Conservation (phyloP, 106 monocot species). For the Platanthera guangdongensis region DNA sequence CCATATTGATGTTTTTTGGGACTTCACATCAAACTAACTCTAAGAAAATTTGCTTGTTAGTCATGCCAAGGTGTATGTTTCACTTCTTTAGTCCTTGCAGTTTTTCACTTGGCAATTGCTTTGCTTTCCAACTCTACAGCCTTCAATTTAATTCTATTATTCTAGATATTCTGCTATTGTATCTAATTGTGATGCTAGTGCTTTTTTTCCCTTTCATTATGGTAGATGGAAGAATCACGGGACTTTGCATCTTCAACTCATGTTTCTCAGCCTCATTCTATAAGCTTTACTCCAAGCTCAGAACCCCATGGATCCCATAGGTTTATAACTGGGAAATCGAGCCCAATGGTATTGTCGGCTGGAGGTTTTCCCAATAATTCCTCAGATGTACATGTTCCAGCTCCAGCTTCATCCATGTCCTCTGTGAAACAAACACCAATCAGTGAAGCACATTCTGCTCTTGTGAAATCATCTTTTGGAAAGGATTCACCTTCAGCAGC, state of each 20-base stretch:
- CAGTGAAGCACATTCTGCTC: constrained; percentile 12
- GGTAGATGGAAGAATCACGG: constrained; percentile 58
- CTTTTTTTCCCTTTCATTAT: background rate
- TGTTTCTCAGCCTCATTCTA: constrained; percentile 16
- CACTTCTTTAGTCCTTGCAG: background rate
- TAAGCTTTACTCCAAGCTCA: constrained; percentile 5
- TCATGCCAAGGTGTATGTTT: background rate
- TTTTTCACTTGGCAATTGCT: background rate
- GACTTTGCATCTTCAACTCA: constrained; percentile 12
- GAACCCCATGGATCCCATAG: constrained; percentile 41
- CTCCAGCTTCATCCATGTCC: constrained; percentile 16
- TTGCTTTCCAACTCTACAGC: background rate
- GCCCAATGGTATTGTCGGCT: constrained; percentile 14
- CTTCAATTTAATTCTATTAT: background rate
- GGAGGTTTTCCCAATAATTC: constrained; percentile 34
- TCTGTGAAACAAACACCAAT: constrained; percentile 27
- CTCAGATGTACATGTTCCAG: constrained; percentile 14
- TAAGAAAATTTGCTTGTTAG: background rate
- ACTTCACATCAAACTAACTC: background rate
- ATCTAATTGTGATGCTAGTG: background rate
- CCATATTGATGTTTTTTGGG: background rate
- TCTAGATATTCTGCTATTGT: background rate
- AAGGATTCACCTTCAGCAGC: constrained; percentile 6
- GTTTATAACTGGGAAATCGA: constrained; percentile 27
- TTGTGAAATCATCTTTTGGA: constrained; percentile 20